phyloP scores from a whole-genome alignment of 495 filamentous ascomycete species.

The Aspergillus biplanus region DNA sequence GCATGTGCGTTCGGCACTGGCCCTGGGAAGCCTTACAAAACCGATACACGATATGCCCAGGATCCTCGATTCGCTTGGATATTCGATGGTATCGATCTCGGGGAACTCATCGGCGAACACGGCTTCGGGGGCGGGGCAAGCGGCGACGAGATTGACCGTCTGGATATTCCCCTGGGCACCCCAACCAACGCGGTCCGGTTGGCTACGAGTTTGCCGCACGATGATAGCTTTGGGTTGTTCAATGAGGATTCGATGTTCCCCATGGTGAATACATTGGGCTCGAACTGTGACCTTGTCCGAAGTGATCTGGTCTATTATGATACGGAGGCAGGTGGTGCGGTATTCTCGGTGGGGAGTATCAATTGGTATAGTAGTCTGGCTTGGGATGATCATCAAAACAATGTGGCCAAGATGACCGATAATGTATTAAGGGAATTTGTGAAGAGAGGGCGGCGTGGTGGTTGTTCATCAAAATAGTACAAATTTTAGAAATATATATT shows the following conservation, averaged over 20 bases:
- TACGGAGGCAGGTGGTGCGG: slow-evolving; percentile 3
- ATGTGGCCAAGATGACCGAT: slow-evolving; percentile 4
- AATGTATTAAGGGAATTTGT: slow-evolving; percentile 12
- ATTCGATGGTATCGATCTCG: not conserved
- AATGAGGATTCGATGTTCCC: slow-evolving; percentile 36
- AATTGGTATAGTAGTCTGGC: slow-evolving; percentile 15
- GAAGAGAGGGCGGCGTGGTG: not conserved
- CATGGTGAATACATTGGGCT: slow-evolving; percentile 29
- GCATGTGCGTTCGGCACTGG: not conserved
- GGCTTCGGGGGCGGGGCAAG: slow-evolving; percentile 17
- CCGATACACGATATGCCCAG: not conserved
- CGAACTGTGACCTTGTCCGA: slow-evolving; percentile 1
- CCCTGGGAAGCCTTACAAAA: not conserved
- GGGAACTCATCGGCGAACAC: not conserved
- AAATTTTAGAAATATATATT: no score
- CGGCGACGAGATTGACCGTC: slow-evolving; percentile 35
- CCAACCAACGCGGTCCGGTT: slow-evolving; percentile 31
- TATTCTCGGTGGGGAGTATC: slow-evolving; percentile 16
- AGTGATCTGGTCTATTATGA: slow-evolving; percentile 12
- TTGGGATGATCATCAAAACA: slow-evolving; percentile 8
- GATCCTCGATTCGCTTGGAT: not conserved
- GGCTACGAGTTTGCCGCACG: slow-evolving; percentile 31
- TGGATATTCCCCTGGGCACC: slow-evolving; percentile 29
- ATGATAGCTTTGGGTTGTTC: slow-evolving; percentile 34
- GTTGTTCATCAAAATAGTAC: not conserved